A percentile compares a stretch with the other conserved stretches of the same genome.
These are phyloP conservation scores for Decorospora gaudefroyi DNA, from an alignment of 2,329 filamentous ascomycete genomes.

Conservation along the genomic window DNA sequence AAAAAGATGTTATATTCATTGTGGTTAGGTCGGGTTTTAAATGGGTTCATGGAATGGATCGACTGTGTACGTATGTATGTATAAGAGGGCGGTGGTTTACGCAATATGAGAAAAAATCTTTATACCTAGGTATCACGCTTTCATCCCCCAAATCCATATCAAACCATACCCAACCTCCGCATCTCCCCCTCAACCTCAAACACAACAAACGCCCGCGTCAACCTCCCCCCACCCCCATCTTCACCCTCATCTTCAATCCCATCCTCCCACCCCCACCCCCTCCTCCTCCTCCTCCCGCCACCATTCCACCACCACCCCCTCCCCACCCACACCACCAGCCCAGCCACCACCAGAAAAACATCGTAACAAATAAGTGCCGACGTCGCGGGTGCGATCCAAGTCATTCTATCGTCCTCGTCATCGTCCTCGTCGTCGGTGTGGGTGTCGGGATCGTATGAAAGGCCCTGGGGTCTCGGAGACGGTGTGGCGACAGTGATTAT, in stretches of 20 bases:
- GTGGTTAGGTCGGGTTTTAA: too few relatives aligned
- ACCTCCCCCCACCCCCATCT: slow-evolving; percentile 32
- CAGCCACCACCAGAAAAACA: slow-evolving; percentile 7
- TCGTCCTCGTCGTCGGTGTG: neutral
- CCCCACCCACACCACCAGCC: slow-evolving; percentile 15
- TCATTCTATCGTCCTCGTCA: neutral
- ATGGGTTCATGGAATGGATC: too few relatives aligned
- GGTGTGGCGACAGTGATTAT: neutral
- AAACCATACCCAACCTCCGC: slow-evolving; percentile 33
- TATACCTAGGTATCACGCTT: too few relatives aligned
- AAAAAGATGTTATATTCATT: too few relatives aligned
- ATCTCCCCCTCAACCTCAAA: slow-evolving; percentile 31
- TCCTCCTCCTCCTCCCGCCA: neutral
- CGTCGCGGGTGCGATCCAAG: slow-evolving; percentile 16
- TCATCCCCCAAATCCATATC: neutral
- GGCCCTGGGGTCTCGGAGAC: neutral
- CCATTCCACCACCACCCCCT: slow-evolving; percentile 1
- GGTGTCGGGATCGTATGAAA: neutral
- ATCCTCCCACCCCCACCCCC: slow-evolving; percentile 1
- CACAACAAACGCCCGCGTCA: too few relatives aligned
- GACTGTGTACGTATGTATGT: too few relatives aligned
- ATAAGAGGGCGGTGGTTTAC: too few relatives aligned
- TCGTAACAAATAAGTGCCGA: slow-evolving; percentile 30
- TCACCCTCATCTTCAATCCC: slow-evolving; percentile 11
- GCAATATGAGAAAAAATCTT: too few relatives aligned